Base-by-base conservation (phyloP, 495 filamentous ascomycete genomes). In the Emericellopsis terricola region DNA sequence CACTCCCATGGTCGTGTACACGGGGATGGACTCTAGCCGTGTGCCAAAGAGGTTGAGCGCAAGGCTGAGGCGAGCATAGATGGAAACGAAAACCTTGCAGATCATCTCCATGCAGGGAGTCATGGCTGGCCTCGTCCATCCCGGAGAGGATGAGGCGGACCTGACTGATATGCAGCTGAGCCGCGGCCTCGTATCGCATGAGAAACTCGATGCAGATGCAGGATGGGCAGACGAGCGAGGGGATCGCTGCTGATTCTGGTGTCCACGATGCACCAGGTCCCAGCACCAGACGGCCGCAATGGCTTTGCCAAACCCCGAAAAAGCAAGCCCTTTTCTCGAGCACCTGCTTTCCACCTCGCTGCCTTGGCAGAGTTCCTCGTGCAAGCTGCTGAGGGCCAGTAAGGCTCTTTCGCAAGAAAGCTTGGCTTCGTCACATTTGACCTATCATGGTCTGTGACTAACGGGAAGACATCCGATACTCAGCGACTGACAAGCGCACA, bases 131-230 rank as follows among this genome's bases (percentile, higher is more conserved):
- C 15, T 8, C 7, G 8, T 29, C 28, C 28, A 29, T 8, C 28
- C 28, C 5, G 8, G 28, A 29, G 5, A 29, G 13, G 13, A 29
- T 29, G 7, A 8, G 28, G 5, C 28, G 28, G 8, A 7, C 28
- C 28, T 29, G 28, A 13, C 28, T 5, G 28, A 29, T 29, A 13
- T 29, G 28, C 7, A 29, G 6, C 28, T 29, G 28, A 7, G 28
- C 7, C 8, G 28, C 28, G 6, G 28, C 28, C 13, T 29, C 28
- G 28, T 29, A 8, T 5, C 15, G 8, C 7, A 29, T 8, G 8
- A 29, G 28, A 14, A 29, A 29, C 28, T 29, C 28, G 28, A 29
- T 29, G 28, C 28, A 29, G 28, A 29, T 15, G 28, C 8, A 29
- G 8, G 15, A 13, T 7, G 15, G 6, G 13, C 28, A 29, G 28